These are phyloP conservation scores for Capsella rubella DNA, from an alignment of 441 rosid genomes.

Conservation along the genomic window DNA sequence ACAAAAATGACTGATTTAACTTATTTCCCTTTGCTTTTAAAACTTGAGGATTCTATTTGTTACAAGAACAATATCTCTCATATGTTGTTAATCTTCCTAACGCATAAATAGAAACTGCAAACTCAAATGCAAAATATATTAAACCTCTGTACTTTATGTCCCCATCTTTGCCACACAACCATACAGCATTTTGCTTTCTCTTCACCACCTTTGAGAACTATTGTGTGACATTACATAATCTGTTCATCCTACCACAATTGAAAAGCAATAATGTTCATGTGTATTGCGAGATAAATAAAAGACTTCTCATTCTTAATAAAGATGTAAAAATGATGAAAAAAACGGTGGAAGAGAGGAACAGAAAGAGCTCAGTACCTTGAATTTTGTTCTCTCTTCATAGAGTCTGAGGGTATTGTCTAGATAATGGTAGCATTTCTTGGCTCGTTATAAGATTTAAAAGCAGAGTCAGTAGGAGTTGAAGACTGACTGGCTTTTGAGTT, in stretches of 20 bases:
- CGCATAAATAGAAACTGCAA: constrained; percentile 31
- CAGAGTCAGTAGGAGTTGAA: constrained; percentile 19
- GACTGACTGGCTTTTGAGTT: not conserved
- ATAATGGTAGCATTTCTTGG: constrained; percentile 56
- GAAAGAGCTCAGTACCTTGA: constrained; percentile 25
- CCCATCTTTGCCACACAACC: constrained; percentile 23
- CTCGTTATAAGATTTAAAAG: constrained; percentile 23
- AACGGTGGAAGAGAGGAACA: not conserved
- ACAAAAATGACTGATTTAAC: constrained; percentile 3
- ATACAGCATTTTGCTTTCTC: constrained; percentile 3
- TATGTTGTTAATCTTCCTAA: constrained; percentile 24
- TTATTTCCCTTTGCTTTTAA: constrained; percentile 32
- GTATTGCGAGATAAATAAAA: not conserved
- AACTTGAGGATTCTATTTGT: constrained; percentile 23
- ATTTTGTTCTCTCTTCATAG: constrained; percentile 28
- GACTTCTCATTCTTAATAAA: not conserved
- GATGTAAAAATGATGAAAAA: not conserved
- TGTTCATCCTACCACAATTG: constrained; percentile 21
- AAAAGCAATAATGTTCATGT: not conserved
- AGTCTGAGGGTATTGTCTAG: constrained; percentile 53
- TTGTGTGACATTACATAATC: constrained; percentile 7
- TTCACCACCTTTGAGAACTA: constrained; percentile 29
- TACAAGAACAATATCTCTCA: constrained; percentile 26
- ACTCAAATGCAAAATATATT: constrained; percentile 12
- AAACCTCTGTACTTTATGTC: constrained; percentile 23